These are phyloP conservation scores for Prunus yedoensis DNA, from an alignment of 331 rosid genomes.

Conservation along the genomic window DNA sequence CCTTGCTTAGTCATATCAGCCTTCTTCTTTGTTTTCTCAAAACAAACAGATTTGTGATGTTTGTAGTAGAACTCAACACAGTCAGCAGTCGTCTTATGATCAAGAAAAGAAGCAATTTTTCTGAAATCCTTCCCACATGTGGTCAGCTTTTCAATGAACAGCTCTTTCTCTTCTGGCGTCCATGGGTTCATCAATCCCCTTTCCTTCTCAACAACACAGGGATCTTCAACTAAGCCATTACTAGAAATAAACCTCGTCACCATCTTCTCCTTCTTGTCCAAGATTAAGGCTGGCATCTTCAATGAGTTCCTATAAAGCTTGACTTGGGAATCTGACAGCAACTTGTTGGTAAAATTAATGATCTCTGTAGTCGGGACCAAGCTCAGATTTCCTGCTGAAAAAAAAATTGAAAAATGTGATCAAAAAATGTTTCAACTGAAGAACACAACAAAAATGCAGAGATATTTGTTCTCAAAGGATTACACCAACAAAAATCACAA, in stretches of 20 bases:
- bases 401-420: neutral
- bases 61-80: slow-evolving; percentile 96
- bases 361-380: slow-evolving; percentile 60
- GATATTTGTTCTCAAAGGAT: neutral
- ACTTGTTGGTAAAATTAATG: slow-evolving; percentile 52
- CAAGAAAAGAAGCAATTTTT: slow-evolving; percentile 75
- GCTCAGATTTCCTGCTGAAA: slow-evolving; percentile 60
- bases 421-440: slow-evolving; percentile 5
- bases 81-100: slow-evolving; percentile 92
- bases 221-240: slow-evolving; percentile 92
- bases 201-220: slow-evolving; percentile 80
- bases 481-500: neutral
- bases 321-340: slow-evolving; percentile 66
- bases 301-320: slow-evolving; percentile 49
- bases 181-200: slow-evolving; percentile 82
- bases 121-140: slow-evolving; percentile 74
- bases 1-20: slow-evolving; percentile 54
- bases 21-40: slow-evolving; percentile 60
- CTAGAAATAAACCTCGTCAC: slow-evolving; percentile 60
- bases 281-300: slow-evolving; percentile 88
- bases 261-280: slow-evolving; percentile 72
- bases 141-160: slow-evolving; percentile 70
- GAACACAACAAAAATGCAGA: neutral
- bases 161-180: slow-evolving; percentile 63
- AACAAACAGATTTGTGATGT: slow-evolving; percentile 79